phyloP scores from a whole-genome alignment of 345 rosid species.

The Brassica napus region DNA sequence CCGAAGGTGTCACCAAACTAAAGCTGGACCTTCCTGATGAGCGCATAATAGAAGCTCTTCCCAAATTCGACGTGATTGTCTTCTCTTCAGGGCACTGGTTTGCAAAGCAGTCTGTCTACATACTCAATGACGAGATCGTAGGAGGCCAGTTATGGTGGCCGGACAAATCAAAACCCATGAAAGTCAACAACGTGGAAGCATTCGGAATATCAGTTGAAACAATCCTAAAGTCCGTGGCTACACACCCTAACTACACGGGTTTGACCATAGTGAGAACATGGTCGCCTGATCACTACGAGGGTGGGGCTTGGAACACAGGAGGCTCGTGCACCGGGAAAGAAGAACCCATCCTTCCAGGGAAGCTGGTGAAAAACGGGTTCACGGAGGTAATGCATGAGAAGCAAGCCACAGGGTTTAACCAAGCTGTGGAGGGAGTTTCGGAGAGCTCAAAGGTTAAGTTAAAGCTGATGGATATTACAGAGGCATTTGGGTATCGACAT shows the following conservation, averaged over 20 bases:
- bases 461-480: conserved; percentile 85
- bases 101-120: conserved; percentile 87
- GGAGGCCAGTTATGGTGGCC: conserved; percentile 99
- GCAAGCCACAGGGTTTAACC: conserved; percentile 67
- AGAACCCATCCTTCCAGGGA: conserved; percentile 59
- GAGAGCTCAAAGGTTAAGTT: conserved; percentile 47
- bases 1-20: conserved; percentile 75
- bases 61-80: conserved; percentile 70
- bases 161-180: conserved; percentile 61
- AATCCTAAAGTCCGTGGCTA: conserved; percentile 57
- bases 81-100: conserved; percentile 99
- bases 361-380: conserved; percentile 78
- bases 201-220: conserved; percentile 89
- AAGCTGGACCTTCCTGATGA: conserved; percentile 86
- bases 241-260: conserved; percentile 80
- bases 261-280: conserved; percentile 74
- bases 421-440: conserved; percentile 42
- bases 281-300: conserved; percentile 98
- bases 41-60: conserved; percentile 66
- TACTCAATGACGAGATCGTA: conserved; percentile 75
- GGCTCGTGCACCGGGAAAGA: conserved; percentile 94
- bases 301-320: conserved; percentile 97
- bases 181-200: conserved; percentile 82
- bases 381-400: conserved; percentile 78
- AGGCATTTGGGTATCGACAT: conserved; percentile 80